phyloP scores from a whole-genome alignment of 805 yeast species.

The Blastobotrys terrestris region DNA sequence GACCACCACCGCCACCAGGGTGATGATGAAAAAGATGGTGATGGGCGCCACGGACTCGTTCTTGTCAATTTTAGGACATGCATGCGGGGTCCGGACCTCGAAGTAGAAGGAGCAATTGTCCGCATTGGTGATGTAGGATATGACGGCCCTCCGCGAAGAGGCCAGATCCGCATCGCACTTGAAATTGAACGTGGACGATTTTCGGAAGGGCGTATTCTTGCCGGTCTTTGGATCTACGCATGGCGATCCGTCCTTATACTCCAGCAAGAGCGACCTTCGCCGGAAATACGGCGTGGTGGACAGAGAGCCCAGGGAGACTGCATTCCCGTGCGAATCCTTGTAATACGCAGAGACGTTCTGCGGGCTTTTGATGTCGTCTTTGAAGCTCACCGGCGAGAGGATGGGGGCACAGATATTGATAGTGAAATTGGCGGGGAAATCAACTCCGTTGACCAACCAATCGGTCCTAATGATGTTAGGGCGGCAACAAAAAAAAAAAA shows the following conservation, averaged over 20 bases:
- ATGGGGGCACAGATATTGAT: constrained; percentile 60
- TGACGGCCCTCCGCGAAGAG: constrained; percentile 49
- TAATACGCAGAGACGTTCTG: constrained; percentile 53
- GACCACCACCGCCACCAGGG: constrained; percentile 34
- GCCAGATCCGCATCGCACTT: constrained; percentile 70
- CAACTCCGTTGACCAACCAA: constrained; percentile 69
- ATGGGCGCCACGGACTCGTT: constrained; percentile 45
- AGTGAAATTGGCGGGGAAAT: constrained; percentile 65
- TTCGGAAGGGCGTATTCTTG: constrained; percentile 37
- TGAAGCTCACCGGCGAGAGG: constrained; percentile 34
- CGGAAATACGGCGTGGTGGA: constrained; percentile 57
- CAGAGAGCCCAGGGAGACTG: constrained; percentile 48
- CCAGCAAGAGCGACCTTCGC: constrained; percentile 64
- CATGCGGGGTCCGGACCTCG: constrained; percentile 78
- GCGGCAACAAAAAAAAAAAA: neutral
- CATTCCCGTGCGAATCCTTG: constrained; percentile 39
- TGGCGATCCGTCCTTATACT: constrained; percentile 58
- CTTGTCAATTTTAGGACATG: constrained; percentile 74
- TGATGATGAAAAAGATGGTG: constrained; percentile 59
- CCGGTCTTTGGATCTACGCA: constrained; percentile 40
- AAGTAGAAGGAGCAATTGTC: constrained; percentile 79
- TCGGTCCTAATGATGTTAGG: constrained; percentile 25
- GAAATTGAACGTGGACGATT: constrained; percentile 62
- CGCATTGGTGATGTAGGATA: constrained; percentile 62
- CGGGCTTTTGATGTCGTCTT: constrained; percentile 25